Evolutionary conservation across 2,329 filamentous ascomycete species (phyloP).

Genomic region (Cladosporium velox): DNA sequence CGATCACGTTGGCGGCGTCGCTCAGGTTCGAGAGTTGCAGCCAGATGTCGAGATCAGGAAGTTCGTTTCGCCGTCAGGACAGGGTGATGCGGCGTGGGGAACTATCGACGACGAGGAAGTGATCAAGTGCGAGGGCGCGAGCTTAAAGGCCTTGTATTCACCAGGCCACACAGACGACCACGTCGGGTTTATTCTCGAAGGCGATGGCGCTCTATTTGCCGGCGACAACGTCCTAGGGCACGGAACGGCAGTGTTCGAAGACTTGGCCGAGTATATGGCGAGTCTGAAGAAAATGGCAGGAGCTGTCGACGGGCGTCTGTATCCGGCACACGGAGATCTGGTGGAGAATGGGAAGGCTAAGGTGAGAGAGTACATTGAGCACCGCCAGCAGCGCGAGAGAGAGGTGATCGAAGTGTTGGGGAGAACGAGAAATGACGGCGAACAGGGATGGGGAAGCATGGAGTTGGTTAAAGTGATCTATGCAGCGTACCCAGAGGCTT

Average conservation of each 20-base stretch:
- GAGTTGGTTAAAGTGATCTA: slow-evolving; percentile 91
- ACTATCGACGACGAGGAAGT: slow-evolving; percentile 43
- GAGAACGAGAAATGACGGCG: slow-evolving; percentile 12
- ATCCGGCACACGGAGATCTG: slow-evolving; percentile 84
- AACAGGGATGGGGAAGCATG: slow-evolving; percentile 65
- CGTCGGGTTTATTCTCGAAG: slow-evolving; percentile 72
- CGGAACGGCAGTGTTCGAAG: slow-evolving; percentile 82
- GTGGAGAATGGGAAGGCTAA: slow-evolving; percentile 71
- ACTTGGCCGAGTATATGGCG: slow-evolving; percentile 67
- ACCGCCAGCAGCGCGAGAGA: slow-evolving; percentile 76
- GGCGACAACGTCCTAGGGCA: slow-evolving; percentile 88
- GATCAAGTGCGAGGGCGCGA: slow-evolving; percentile 63
- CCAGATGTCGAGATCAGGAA: slow-evolving; percentile 68
- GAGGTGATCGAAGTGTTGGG: slow-evolving; percentile 69
- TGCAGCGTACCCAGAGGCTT: slow-evolving; percentile 69
- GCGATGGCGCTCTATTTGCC: slow-evolving; percentile 69
- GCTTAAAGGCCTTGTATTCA: slow-evolving; percentile 65
- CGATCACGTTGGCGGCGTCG: slow-evolving; percentile 79
- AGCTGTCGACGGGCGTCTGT: slow-evolving; percentile 68
- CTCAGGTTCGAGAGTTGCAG: slow-evolving; percentile 65
- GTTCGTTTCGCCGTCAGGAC: slow-evolving; percentile 27
- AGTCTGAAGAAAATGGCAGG: slow-evolving; percentile 70
- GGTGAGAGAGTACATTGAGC: slow-evolving; percentile 79
- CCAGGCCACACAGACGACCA: slow-evolving; percentile 84
- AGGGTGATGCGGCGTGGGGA: slow-evolving; percentile 7